Conservation (phyloP, 257 asterid species). For the Nicotiana benthamiana region DNA sequence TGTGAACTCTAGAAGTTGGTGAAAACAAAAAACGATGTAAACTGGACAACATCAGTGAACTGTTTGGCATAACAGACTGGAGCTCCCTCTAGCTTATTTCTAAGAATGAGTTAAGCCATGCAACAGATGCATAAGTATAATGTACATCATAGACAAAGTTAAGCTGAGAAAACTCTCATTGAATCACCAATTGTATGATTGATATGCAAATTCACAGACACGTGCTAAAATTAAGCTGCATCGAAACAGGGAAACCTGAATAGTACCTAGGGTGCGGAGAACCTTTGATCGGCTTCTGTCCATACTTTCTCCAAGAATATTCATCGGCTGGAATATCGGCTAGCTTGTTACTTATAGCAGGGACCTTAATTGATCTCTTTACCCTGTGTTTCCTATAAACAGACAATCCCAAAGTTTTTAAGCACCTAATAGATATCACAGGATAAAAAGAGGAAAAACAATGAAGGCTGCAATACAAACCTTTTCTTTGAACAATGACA, state of each 20-base stretch:
- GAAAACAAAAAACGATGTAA: too few relatives aligned
- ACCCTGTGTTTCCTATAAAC: constrained; percentile 50
- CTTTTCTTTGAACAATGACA: constrained; percentile 98
- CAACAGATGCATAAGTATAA: too few relatives aligned
- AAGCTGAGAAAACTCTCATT: neutral
- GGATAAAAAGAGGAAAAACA: neutral
- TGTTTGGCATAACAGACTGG: too few relatives aligned
- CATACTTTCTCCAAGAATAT: constrained; percentile 77
- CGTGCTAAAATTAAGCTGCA: neutral
- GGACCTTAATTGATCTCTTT: constrained; percentile 61
- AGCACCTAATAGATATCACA: neutral
- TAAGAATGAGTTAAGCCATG: too few relatives aligned
- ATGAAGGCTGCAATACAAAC: constrained; percentile 23
- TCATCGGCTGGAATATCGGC: constrained; percentile 75
- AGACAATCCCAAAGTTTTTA: neutral
- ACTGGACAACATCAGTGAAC: too few relatives aligned
- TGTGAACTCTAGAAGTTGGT: neutral
- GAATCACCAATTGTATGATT: neutral
- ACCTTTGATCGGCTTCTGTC: constrained; percentile 79
- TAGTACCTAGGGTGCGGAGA: constrained; percentile 72
- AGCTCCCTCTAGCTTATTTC: neutral
- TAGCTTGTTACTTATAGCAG: constrained; percentile 66
- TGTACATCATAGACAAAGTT: too few relatives aligned
- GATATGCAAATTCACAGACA: neutral
- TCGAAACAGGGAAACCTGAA: neutral